phyloP scores from a whole-genome alignment of 371 early-diverging fungal species.

The Rhizopus arrhizus region DNA sequence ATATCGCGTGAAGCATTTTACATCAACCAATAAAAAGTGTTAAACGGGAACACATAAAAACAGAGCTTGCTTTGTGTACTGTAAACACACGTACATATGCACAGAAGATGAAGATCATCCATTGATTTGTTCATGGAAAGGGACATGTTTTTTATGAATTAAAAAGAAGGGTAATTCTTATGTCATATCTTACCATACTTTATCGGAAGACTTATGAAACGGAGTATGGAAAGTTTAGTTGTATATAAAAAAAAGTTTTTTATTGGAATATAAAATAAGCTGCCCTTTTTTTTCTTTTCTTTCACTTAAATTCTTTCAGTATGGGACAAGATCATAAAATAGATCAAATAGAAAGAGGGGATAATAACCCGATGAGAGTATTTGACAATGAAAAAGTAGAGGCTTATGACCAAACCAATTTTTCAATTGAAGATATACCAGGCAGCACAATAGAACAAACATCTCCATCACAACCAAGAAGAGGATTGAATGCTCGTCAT shows the following conservation, averaged over 20 bases:
- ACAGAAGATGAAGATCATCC: too few relatives aligned
- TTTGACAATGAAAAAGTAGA: constrained; percentile 30
- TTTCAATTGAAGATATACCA: constrained; percentile 22
- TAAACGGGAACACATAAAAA: background rate
- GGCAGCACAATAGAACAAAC: background rate
- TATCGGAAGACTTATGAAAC: background rate
- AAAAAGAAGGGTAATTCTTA: too few relatives aligned
- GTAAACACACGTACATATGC: too few relatives aligned
- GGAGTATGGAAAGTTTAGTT: background rate
- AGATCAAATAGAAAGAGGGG: background rate
- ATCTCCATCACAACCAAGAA: constrained; percentile 16
- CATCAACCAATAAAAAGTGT: background rate
- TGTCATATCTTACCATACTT: too few relatives aligned
- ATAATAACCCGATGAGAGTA: constrained; percentile 20
- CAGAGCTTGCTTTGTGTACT: background rate
- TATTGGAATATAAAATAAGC: background rate
- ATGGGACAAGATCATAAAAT: background rate
- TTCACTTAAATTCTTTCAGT: background rate
- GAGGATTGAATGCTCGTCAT: constrained; percentile 55
- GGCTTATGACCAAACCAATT: constrained; percentile 21
- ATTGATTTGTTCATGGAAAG: too few relatives aligned
- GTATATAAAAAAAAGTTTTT: background rate
- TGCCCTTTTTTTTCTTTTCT: background rate
- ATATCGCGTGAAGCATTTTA: background rate
- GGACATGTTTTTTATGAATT: too few relatives aligned